A percentile compares a stretch with the other conserved stretches of the same genome.
These are phyloP conservation scores for Hippophae gyantsensis DNA, from an alignment of 306 rosid genomes.

Conservation along the genomic window DNA sequence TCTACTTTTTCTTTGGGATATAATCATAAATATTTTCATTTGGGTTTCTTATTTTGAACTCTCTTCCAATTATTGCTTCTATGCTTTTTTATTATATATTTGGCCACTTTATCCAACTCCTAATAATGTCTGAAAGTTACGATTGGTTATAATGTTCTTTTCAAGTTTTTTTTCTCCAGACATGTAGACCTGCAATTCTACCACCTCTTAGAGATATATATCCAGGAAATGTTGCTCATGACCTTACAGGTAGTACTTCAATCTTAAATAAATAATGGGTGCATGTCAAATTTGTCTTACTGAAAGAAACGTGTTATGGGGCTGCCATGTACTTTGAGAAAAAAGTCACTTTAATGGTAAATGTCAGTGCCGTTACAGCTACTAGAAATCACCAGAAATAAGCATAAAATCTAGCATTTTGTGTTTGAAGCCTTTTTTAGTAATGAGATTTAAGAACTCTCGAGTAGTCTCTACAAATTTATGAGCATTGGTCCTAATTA, in stretches of 20 bases:
- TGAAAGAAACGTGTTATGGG: neutral
- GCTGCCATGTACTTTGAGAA: neutral
- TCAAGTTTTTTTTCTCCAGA: slow-evolving; percentile 39
- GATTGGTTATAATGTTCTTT: slow-evolving; percentile 1
- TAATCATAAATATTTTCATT: too few relatives aligned
- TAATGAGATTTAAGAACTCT: too few relatives aligned
- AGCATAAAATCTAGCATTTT: too few relatives aligned
- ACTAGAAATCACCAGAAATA: neutral
- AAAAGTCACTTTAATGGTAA: neutral
- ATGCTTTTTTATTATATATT: too few relatives aligned
- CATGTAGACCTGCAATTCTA: slow-evolving; percentile 76
- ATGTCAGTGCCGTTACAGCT: neutral
- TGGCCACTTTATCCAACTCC: too few relatives aligned
- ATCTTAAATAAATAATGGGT: slow-evolving; percentile 15
- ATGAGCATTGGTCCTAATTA: too few relatives aligned
- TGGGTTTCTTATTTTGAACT: too few relatives aligned
- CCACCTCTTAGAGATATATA: slow-evolving; percentile 85
- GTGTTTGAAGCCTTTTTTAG: too few relatives aligned
- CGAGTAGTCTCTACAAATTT: too few relatives aligned
- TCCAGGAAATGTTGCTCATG: slow-evolving; percentile 57
- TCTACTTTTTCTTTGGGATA: too few relatives aligned
- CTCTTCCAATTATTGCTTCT: too few relatives aligned
- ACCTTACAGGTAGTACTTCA: slow-evolving; percentile 61
- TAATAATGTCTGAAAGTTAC: neutral
- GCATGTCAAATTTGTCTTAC: neutral